Evolutionary conservation across 129 eudicot genomes (phyloP).

Genomic region (Chrysanthemum lavandulifolium): DNA sequence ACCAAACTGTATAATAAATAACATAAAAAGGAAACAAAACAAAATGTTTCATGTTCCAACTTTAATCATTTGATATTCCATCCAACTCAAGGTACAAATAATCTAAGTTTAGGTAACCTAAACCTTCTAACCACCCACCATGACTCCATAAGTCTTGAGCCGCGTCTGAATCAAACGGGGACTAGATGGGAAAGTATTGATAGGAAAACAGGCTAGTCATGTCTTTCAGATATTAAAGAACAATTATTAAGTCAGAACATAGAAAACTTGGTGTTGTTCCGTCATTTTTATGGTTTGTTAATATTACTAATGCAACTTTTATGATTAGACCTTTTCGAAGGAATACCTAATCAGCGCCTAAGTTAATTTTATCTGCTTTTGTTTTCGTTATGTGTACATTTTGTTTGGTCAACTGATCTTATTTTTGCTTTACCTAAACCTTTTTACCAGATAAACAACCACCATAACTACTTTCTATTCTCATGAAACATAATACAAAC

Average conservation of each 20-base stretch:
- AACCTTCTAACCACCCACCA: slow-evolving; percentile 21
- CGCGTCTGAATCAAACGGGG: too few species aligned
- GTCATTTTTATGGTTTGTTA: too few species aligned
- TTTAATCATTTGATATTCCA: slow-evolving; percentile 22
- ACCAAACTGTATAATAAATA: neutral
- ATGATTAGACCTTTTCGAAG: too few species aligned
- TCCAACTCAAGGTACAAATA: slow-evolving; percentile 24
- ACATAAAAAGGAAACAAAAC: slow-evolving; percentile 10
- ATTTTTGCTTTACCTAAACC: slow-evolving; percentile 27
- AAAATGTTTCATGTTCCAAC: slow-evolving; percentile 24
- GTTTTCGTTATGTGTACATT: too few species aligned
- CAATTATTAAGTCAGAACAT: too few species aligned
- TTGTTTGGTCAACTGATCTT: neutral
- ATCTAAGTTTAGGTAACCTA: slow-evolving; percentile 28
- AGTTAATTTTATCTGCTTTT: too few species aligned
- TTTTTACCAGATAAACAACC: slow-evolving; percentile 19
- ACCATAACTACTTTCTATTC: slow-evolving; percentile 11
- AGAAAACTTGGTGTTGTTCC: too few species aligned
- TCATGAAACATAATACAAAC: slow-evolving; percentile 5
- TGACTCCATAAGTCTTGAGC: neutral
- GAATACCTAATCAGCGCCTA: too few species aligned
- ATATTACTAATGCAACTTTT: too few species aligned
- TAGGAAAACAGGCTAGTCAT: too few species aligned
- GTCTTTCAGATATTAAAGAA: too few species aligned
- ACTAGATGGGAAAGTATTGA: too few species aligned